These are phyloP conservation scores for Leucocoprinus sp. DNA, from an alignment of 768 basidiomycete species.

Conservation along the genomic window DNA sequence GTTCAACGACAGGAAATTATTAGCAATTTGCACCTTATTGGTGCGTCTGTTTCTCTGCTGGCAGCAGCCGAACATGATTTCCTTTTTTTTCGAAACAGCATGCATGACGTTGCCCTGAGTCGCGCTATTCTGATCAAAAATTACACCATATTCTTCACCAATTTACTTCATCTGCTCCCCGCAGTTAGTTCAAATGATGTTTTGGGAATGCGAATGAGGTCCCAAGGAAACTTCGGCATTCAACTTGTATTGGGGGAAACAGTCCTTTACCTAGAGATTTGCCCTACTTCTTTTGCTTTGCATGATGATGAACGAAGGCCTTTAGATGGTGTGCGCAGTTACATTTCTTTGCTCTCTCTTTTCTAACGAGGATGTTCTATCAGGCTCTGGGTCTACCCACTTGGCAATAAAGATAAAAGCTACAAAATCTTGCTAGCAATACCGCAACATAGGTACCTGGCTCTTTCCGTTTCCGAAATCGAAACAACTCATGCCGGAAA, in stretches of 20 bases:
- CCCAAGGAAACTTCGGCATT: not conserved
- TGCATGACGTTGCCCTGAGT: no score
- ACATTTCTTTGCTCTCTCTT: not conserved
- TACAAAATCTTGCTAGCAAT: no score
- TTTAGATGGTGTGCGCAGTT: not conserved
- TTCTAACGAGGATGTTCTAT: not conserved
- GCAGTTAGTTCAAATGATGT: not conserved
- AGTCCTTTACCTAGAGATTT: not conserved
- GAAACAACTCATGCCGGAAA: conserved; percentile 10
- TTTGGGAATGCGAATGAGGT: not conserved
- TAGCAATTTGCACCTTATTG: no score
- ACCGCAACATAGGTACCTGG: conserved; percentile 12
- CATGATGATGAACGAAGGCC: not conserved
- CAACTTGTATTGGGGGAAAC: not conserved
- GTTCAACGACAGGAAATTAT: no score
- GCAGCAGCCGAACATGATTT: no score
- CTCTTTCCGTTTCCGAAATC: conserved; percentile 23
- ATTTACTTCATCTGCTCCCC: not conserved
- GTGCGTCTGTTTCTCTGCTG: no score
- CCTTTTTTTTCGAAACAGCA: not conserved
- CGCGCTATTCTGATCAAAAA: not conserved
- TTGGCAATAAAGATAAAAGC: not conserved
- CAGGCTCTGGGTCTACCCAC: not conserved
- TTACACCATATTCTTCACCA: not conserved
- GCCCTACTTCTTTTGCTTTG: not conserved